Evolutionary conservation across 306 rosid genomes (phyloP).

Genomic region (Dryas octopetala): DNA sequence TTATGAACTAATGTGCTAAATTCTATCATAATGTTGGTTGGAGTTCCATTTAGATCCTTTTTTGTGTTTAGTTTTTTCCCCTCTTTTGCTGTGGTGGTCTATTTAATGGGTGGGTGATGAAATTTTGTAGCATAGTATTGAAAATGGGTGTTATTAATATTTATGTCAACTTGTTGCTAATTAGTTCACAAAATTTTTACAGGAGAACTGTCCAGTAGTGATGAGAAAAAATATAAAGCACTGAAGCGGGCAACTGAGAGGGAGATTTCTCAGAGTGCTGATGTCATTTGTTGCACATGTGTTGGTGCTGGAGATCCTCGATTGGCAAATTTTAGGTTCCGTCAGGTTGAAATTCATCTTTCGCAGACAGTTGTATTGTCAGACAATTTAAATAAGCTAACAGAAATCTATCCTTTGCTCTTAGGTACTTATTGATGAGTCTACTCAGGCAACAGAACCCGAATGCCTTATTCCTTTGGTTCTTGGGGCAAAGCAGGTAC

Average conservation of each 20-base stretch:
- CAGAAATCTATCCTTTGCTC: slow-evolving; percentile 7
- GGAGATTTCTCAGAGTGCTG: slow-evolving; percentile 99
- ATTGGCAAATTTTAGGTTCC: slow-evolving; percentile 91
- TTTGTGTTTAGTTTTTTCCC: neutral
- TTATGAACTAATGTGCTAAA: too few relatives aligned
- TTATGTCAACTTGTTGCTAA: slow-evolving; percentile 1
- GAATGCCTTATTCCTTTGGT: slow-evolving; percentile 99
- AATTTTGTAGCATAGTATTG: neutral
- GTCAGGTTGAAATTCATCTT: slow-evolving; percentile 69
- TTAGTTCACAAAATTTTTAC: slow-evolving; percentile 18
- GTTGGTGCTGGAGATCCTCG: slow-evolving; percentile 99
- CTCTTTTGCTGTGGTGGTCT: neutral
- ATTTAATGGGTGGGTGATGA: too few relatives aligned
- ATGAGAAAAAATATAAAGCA: slow-evolving; percentile 97
- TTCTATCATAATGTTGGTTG: neutral
- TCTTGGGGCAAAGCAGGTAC: slow-evolving; percentile 99
- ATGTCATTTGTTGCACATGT: slow-evolving; percentile 99
- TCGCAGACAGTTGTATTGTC: slow-evolving; percentile 5
- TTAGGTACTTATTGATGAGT: slow-evolving; percentile 99
- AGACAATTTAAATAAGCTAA: slow-evolving; percentile 28
- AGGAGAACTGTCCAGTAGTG: slow-evolving; percentile 98
- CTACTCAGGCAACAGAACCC: slow-evolving; percentile 98
- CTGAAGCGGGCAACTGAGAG: slow-evolving; percentile 98
- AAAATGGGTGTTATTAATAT: neutral
- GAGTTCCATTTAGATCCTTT: neutral